Percentiles rank a stretch among this genome's conserved stretches.
phyloP scores from a whole-genome alignment of 768 basidiomycete species.

The Leccinum disarticulatum region DNA sequence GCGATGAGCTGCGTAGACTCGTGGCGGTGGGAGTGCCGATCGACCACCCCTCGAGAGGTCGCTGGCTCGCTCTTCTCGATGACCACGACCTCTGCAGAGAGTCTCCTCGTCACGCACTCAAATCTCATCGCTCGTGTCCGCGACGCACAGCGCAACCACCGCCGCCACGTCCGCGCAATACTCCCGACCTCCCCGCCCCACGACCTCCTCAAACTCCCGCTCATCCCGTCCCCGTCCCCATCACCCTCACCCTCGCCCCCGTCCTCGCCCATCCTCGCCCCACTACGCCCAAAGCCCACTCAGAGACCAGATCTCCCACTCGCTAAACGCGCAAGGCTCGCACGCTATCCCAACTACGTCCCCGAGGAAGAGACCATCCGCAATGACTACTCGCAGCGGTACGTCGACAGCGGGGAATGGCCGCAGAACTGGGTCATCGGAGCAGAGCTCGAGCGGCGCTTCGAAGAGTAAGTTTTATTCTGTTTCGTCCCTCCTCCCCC shows the following conservation, averaged over 20 bases:
- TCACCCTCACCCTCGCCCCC: constrained; percentile 51
- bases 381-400: constrained; percentile 90
- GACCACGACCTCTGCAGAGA: constrained; percentile 56
- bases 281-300: constrained; percentile 33
- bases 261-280: constrained; percentile 39
- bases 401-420: constrained; percentile 90
- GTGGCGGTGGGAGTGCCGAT: no score
- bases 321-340: constrained; percentile 70
- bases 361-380: constrained; percentile 95
- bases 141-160: constrained; percentile 52
- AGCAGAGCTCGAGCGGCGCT: constrained; percentile 82
- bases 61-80: background rate
- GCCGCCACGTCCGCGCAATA: constrained; percentile 55
- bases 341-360: constrained; percentile 78
- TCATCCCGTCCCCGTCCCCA: constrained; percentile 56
- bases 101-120: constrained; percentile 59
- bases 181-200: constrained; percentile 52
- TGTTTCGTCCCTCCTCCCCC: background rate
- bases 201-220: constrained; percentile 54
- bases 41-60: no score
- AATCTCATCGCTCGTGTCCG: constrained; percentile 59
- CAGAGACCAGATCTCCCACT: constrained; percentile 56
- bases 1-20: no score
- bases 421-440: constrained; percentile 93
- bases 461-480: constrained; percentile 78